These are phyloP conservation scores for Babesia sp. DNA, from an alignment of 169 alveolate genomes.

Conservation along the genomic window DNA sequence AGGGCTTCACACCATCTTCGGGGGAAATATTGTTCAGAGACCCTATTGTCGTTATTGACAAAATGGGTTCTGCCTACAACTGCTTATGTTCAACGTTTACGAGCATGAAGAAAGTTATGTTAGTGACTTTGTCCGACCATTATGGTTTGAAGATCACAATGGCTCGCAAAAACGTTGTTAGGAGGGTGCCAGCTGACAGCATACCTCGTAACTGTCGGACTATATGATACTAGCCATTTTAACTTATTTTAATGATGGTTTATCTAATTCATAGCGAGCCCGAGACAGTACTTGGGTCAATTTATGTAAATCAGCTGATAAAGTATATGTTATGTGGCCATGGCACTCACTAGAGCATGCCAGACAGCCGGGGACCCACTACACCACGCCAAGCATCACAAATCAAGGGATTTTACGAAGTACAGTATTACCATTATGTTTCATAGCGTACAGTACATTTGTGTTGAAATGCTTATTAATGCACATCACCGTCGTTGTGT, in stretches of 20 bases:
- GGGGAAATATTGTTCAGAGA: conserved; percentile 83
- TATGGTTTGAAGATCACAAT: conserved; percentile 83
- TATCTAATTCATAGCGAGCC: no score
- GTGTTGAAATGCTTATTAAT: no score
- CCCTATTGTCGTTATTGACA: conserved; percentile 81
- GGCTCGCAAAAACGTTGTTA: conserved; percentile 11
- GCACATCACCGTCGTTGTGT: no score
- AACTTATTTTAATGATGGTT: background rate
- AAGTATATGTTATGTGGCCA: no score
- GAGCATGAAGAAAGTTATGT: conserved; percentile 73
- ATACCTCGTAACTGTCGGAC: background rate
- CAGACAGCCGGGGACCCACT: no score
- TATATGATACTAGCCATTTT: conserved; percentile 1
- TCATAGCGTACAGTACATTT: no score
- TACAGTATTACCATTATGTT: no score
- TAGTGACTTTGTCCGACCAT: conserved; percentile 87
- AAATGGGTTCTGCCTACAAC: conserved; percentile 39
- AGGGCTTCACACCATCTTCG: conserved; percentile 73
- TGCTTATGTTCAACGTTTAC: conserved; percentile 59
- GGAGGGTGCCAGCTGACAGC: background rate
- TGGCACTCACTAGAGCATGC: no score
- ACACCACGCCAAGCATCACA: no score
- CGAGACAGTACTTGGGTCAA: no score
- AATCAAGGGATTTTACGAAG: no score
- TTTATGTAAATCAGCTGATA: no score